Base-by-base conservation (phyloP, 345 rosid genomes). In the Brassica incana region DNA sequence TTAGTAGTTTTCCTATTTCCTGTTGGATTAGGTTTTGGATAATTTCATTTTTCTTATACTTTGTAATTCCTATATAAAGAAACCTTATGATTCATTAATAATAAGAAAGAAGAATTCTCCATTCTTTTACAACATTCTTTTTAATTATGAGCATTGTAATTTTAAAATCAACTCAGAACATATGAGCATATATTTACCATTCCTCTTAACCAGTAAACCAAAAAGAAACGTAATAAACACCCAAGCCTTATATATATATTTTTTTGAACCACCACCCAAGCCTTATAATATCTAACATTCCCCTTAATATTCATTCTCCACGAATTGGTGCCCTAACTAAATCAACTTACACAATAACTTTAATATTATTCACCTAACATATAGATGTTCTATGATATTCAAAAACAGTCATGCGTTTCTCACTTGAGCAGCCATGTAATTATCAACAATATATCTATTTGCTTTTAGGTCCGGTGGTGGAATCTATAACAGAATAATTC, bases 401-500 rank as follows among this genome's bases (percentile, higher is more conserved):
- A 52, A 71, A 10, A 65, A 72, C 62, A 40, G 35, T 20, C 80
- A 62, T 71, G 73, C 73, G 15, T 58, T 78, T 72, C 36, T 65
- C 52, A 35, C 14, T 65, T 29, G 14, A 72, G 73, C 81, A 72
- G 73, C 73, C 77, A 58, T 78, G 36, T 27, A 56, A 11, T 72
- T 71, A 50, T 52, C 15, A 77, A 77, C 56, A 45, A 23, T 56
- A 64, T 71, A 63, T 71, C 15, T 70, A 23, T 62, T 65, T 65
- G 61, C 67, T 72, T 71, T 54, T 65, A 72, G 66, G 50, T 72
- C 60, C 14, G 76, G 23, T 78, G 61, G 61, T 78, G 81, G 81
- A 65, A 72, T 78, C 67, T 65, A 72, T 56, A 65, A 72, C 68
- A 40, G 68, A 67, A 73, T 74, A 68, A 59, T 68, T n/a, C n/a